Base-by-base conservation (phyloP, 768 basidiomycete genomes). In the Tulasnella sp. region DNA sequence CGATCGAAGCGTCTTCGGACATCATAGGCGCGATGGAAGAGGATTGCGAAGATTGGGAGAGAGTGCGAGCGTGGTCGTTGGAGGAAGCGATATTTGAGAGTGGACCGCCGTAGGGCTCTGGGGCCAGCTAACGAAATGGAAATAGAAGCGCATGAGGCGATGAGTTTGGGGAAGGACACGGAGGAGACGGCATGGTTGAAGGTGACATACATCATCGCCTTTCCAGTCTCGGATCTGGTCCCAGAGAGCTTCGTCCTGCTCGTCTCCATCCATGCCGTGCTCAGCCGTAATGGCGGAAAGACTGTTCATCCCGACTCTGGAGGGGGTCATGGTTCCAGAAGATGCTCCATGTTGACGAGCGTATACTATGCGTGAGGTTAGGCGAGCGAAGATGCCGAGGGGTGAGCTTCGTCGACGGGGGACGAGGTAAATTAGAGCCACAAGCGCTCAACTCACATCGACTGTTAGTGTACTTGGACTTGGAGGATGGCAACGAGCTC, bases 221-320 rank as follows among this genome's bases (percentile, higher is more conserved):
- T 86, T 52, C 29, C 63, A 52, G 62, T 83, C 85, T 22, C 83
- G 80, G 79, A 89, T 84, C 44, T 87, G 87, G 52, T 91, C 90
- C 92, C 92, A 94, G 29, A 42, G 47, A 71, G 91, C 90, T 75
- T 93, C 92, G 78, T 94, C 92, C 74, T 76, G 76, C 39, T 42
- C 76, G 34, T 92, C 92, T 76, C 89, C 91, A 76, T 94, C 92
- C 77, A 91, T 89, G 47, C 91, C 91, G 63, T 77, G 78, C 69
- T 77, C 78, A 8, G 78, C 78, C 67, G 90, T 88, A 80, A 94
- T 94, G 70, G 90, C 90, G 40, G 90, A 86, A 69, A 94, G 86
- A 79, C 90, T 93, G 77, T 92, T 93, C 80, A 93, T 82, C 37
- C 64, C 29, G 86, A 73, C 86, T 73, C 90, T 88, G 22, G 73